phyloP scores from a whole-genome alignment of 148 eudicot genomes.

The Vaccinium corymbosum region DNA sequence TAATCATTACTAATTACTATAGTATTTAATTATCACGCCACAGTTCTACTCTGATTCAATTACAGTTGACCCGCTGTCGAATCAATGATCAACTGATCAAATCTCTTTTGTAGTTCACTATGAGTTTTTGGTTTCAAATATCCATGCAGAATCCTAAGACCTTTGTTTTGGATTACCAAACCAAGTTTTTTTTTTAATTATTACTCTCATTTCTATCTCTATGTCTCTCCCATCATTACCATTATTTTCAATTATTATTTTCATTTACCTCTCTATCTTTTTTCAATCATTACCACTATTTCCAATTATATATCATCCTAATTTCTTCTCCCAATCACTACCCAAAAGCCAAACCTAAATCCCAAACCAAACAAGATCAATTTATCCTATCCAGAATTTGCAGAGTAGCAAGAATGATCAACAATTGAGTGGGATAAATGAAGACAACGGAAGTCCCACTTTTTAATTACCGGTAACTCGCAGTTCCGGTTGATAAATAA shows the following conservation, averaged over 20 bases:
- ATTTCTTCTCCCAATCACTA: too few relatives aligned
- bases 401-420: not conserved
- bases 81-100: not conserved
- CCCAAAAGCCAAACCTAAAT: too few relatives aligned
- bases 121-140: not conserved
- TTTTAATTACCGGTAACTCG: conserved; percentile 19
- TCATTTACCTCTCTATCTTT: not conserved
- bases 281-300: too few relatives aligned
- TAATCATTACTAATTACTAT: too few relatives aligned
- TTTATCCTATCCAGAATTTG: too few relatives aligned
- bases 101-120: not conserved
- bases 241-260: too few relatives aligned
- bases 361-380: too few relatives aligned
- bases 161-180: too few relatives aligned
- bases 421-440: not conserved
- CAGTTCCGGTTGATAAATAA: conserved; percentile 28
- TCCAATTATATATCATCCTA: too few relatives aligned
- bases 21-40: not conserved
- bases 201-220: too few relatives aligned
- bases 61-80: not conserved
- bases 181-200: too few relatives aligned
- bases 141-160: not conserved
- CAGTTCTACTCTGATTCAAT: not conserved
- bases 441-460: not conserved
- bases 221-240: too few relatives aligned